These are phyloP conservation scores for Pseudonectria foliicola DNA, from an alignment of 2,329 filamentous ascomycete species.

Conservation along the genomic window DNA sequence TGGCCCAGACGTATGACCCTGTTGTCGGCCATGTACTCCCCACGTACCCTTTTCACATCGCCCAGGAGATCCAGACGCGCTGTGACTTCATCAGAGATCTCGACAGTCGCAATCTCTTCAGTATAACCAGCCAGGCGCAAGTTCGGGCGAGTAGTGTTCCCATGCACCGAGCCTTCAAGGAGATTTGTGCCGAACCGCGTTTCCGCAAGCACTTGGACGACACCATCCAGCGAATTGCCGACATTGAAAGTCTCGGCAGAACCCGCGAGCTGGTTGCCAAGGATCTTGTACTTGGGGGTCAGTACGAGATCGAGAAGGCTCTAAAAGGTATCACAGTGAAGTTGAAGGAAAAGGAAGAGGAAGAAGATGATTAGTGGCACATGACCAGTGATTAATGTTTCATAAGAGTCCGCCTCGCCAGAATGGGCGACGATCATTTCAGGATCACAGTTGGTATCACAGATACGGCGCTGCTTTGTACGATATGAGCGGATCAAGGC, in stretches of 20 bases:
- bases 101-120: slow-evolving; percentile 91
- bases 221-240: slow-evolving; percentile 78
- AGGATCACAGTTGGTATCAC: no score
- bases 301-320: slow-evolving; percentile 57
- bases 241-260: slow-evolving; percentile 85
- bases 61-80: slow-evolving; percentile 89
- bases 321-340: slow-evolving; percentile 35
- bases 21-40: slow-evolving; percentile 69
- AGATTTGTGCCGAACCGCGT: slow-evolving; percentile 68
- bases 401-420: background rate
- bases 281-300: slow-evolving; percentile 78
- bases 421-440: no score
- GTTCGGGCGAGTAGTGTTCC: slow-evolving; percentile 92
- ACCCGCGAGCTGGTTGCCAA: slow-evolving; percentile 96
- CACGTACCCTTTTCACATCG: slow-evolving; percentile 71
- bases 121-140: slow-evolving; percentile 78
- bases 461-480: no score
- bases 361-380: slow-evolving; percentile 11
- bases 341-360: slow-evolving; percentile 36
- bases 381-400: slow-evolving; percentile 1
- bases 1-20: slow-evolving; percentile 59
- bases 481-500: no score
- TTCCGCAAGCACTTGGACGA: slow-evolving; percentile 78
- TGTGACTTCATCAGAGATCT: slow-evolving; percentile 90
- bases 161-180: slow-evolving; percentile 87